Base-by-base conservation (phyloP, 106 monocot species). In the Dendrobium chrysotoxum region DNA sequence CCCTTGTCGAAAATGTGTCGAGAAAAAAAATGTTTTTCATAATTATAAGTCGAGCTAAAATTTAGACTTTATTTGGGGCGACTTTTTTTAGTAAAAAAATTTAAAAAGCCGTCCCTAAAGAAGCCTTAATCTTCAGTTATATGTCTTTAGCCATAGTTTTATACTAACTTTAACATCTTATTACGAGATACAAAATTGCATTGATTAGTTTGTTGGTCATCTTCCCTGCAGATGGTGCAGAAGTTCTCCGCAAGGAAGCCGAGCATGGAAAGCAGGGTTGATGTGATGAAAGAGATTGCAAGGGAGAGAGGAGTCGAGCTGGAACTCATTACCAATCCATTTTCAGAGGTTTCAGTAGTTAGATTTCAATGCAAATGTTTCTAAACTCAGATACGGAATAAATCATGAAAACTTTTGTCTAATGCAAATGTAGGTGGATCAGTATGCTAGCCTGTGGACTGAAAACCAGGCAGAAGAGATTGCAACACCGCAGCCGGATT, bases 271-370 rank as follows among this genome's bases (percentile, higher is more conserved):
- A 88, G 28, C 75, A 89, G 82, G 61, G 76, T 81, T 61, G 88
- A 75, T 45, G 82, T 89, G 25, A 78, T 81, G 10, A 91, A 86
- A 72, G 93, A 92, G 50, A 88, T 96, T 50, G 90, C 93, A 1
- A 40, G 80, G 4, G 91, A 91, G 85, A 87, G 84, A 83, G 96
- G 90, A 46, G 85, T 92, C 61, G 30, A 83, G 46, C 40, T 95
- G 25, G 85, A 84, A 45, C 75, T 75, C 28, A 39, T 75, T 5
- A 16, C 11, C 50, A 50, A 13, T 26, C 73, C 26, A 20, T 2
- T 39, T 7, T 67, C 89, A 88, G 79, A 88, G 88, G 76, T 65
- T 88, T 42, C 74, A 23, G 23, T 42, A n/a, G 40, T 21, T 75
- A 75, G 42, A 4, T 75, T 40, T 18, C 6, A 5, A 70, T 31